Evolutionary conservation across 208 protist species (phyloP).

Genomic region (Trypanosoma cruzi): DNA sequence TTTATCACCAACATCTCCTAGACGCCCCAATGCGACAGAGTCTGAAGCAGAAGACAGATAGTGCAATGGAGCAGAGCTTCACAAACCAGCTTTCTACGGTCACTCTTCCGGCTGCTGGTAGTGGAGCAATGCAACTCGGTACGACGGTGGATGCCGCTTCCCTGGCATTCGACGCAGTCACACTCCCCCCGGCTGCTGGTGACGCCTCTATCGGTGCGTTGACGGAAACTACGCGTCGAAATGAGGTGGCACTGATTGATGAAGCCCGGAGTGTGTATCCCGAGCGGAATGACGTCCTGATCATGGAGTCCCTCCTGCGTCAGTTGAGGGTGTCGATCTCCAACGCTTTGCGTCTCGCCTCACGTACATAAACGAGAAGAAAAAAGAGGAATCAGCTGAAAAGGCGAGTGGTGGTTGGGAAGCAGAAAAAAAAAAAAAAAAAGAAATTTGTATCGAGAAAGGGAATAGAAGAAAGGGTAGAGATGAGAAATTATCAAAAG

Average conservation of each 20-base stretch:
- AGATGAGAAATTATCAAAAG: not conserved
- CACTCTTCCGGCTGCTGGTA: not conserved
- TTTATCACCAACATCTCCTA: not conserved
- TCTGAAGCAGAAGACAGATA: not conserved
- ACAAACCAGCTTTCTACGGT: slow-evolving; percentile 27
- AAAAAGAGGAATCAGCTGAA: slow-evolving; percentile 22
- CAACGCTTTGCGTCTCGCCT: slow-evolving; percentile 64
- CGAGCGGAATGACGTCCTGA: slow-evolving; percentile 44
- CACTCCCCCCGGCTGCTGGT: not conserved
- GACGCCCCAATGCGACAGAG: not conserved
- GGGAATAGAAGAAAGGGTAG: not conserved
- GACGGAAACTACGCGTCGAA: slow-evolving; percentile 10
- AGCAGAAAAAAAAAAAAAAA: not conserved
- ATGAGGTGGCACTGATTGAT: not conserved
- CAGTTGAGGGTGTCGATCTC: slow-evolving; percentile 80
- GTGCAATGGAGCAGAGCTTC: slow-evolving; percentile 16
- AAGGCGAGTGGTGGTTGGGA: not conserved
- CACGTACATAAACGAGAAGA: slow-evolving; percentile 9
- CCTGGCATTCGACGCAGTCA: not conserved
- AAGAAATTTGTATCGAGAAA: not conserved
- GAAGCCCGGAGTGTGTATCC: slow-evolving; percentile 2
- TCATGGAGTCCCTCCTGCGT: slow-evolving; percentile 66
- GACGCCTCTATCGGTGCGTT: slow-evolving; percentile 30
- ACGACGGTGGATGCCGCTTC: not conserved
- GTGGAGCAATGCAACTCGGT: not conserved